Evolutionary conservation across 805 yeast species (phyloP).

Genomic region (Debaryomyces hansenii): DNA sequence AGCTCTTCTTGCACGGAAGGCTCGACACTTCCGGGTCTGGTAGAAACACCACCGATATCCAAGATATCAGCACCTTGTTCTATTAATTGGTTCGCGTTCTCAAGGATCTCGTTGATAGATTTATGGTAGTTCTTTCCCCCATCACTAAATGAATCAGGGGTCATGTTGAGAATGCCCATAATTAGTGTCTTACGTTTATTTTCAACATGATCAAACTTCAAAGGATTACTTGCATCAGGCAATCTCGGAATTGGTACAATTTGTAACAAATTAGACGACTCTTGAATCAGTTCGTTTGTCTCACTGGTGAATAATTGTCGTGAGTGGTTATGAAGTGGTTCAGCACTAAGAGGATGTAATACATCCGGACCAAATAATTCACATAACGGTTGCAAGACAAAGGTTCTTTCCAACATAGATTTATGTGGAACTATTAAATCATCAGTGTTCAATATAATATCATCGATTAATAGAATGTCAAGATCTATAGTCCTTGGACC

Average conservation of each 20-base stretch:
- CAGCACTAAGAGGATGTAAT: constrained; percentile 84
- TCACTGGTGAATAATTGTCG: constrained; percentile 41
- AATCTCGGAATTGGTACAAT: constrained; percentile 46
- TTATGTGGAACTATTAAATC: constrained; percentile 81
- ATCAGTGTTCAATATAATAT: constrained; percentile 51
- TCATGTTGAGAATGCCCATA: constrained; percentile 87
- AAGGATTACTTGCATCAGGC: constrained; percentile 9
- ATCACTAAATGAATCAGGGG: constrained; percentile 96
- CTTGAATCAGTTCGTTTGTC: constrained; percentile 47
- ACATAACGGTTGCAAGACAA: constrained; percentile 85
- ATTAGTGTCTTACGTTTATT: constrained; percentile 55
- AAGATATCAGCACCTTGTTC: constrained; percentile 68
- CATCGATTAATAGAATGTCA: constrained; percentile 78
- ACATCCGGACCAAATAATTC: constrained; percentile 69
- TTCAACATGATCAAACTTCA: constrained; percentile 46
- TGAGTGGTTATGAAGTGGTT: constrained; percentile 70
- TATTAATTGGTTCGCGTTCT: constrained; percentile 50
- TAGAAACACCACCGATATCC: constrained; percentile 94
- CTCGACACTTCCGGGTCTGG: constrained; percentile 78
- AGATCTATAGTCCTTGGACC: constrained; percentile 93
- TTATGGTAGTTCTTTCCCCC: constrained; percentile 55
- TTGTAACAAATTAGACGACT: constrained; percentile 49
- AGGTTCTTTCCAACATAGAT: constrained; percentile 83
- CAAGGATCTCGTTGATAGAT: constrained; percentile 41
- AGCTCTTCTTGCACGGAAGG: constrained; percentile 68